A percentile compares a stretch with the other conserved stretches of the same genome.
phyloP scores from a whole-genome alignment of 805 yeast genomes.

The Tetrapisispora nanseiensis region DNA sequence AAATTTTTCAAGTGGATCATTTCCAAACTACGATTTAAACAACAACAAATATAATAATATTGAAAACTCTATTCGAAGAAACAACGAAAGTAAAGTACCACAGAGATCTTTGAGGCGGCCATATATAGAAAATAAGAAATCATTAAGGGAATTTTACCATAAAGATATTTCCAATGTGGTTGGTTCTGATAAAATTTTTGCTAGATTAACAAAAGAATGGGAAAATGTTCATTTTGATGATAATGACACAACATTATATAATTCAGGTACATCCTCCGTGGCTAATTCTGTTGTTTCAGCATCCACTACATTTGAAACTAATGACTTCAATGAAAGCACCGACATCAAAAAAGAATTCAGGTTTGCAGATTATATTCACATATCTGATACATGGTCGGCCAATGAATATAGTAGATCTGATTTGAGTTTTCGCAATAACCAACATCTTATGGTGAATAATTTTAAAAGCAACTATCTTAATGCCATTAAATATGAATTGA shows the following conservation, averaged over 20 bases:
- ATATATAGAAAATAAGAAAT: constrained; percentile 10
- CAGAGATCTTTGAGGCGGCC: constrained; percentile 25
- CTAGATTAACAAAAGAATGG: constrained; percentile 19
- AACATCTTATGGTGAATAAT: constrained; percentile 3
- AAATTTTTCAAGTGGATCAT: not conserved
- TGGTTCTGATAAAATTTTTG: not conserved
- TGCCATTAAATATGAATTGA: constrained; percentile 51
- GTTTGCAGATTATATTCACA: constrained; percentile 20
- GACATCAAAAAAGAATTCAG: constrained; percentile 10
- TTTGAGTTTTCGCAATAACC: constrained; percentile 11
- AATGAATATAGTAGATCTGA: constrained; percentile 24
- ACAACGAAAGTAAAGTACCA: constrained; percentile 10
- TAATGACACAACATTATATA: not conserved
- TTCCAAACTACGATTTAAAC: too few relatives aligned
- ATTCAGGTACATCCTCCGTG: not conserved
- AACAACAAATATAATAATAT: too few relatives aligned
- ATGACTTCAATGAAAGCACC: not conserved
- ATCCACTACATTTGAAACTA: not conserved
- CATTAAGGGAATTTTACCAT: constrained; percentile 16
- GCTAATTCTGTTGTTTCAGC: not conserved
- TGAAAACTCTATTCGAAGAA: not conserved
- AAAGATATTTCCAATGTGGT: not conserved
- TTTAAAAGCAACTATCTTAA: constrained; percentile 14
- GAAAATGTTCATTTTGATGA: constrained; percentile 15
- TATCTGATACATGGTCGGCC: constrained; percentile 23